Conservation (phyloP, 1,284 basidiomycete species). For the Trichosporon faecale region DNA sequence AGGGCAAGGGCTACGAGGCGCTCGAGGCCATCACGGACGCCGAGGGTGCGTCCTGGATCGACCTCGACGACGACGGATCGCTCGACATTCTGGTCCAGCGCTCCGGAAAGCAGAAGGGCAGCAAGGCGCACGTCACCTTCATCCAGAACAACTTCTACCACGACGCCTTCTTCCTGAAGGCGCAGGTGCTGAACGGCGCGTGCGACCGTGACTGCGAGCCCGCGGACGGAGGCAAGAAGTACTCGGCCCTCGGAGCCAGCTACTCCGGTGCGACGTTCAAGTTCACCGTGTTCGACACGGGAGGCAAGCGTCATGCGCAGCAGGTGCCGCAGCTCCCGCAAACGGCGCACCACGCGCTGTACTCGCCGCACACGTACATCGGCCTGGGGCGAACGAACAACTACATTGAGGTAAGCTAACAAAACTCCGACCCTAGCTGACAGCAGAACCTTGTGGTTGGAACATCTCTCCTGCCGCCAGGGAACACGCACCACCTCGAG, state of each 20-base stretch:
- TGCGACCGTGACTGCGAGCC: slow-evolving; percentile 75
- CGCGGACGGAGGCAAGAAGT: slow-evolving; percentile 61
- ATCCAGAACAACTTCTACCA: slow-evolving; percentile 98
- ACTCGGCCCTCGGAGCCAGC: slow-evolving; percentile 88
- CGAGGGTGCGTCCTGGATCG: slow-evolving; percentile 74
- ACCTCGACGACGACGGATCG: slow-evolving; percentile 96
- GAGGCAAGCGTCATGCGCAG: slow-evolving; percentile 83
- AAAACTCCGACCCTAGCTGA: not conserved
- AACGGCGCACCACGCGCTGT: slow-evolving; percentile 81
- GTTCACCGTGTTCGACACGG: slow-evolving; percentile 92
- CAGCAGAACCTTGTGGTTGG: slow-evolving; percentile 78
- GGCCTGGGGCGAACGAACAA: slow-evolving; percentile 99
- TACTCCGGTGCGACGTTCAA: slow-evolving; percentile 95
- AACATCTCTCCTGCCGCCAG: slow-evolving; percentile 65
- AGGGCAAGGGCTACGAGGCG: slow-evolving; percentile 61
- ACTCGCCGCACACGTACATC: slow-evolving; percentile 91
- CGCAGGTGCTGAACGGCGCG: slow-evolving; percentile 89
- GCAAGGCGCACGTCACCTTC: slow-evolving; percentile 60
- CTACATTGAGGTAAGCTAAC: slow-evolving; percentile 74
- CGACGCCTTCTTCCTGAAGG: slow-evolving; percentile 98
- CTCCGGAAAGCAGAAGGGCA: slow-evolving; percentile 60
- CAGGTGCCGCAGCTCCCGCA: slow-evolving; percentile 92
- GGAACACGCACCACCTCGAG: slow-evolving; percentile 83
- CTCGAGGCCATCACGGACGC: slow-evolving; percentile 73
- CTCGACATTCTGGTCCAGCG: slow-evolving; percentile 89